phyloP scores from a whole-genome alignment of 2,329 filamentous ascomycete genomes.

The Cercospora zeae-maydis region DNA sequence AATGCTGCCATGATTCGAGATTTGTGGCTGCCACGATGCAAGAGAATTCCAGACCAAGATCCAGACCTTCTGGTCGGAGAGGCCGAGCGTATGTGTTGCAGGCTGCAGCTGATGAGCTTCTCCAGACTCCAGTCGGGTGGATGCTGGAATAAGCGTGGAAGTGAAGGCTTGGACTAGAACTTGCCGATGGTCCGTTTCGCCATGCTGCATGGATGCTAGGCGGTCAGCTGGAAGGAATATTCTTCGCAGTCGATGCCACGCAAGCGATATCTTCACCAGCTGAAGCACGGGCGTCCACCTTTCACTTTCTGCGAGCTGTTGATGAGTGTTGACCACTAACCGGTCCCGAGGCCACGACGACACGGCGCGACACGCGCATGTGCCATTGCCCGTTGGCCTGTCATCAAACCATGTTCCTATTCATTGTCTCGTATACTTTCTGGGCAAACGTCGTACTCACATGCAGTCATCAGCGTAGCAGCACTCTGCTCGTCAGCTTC shows the following conservation, averaged over 20 bases:
- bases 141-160: not conserved
- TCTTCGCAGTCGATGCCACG: not conserved
- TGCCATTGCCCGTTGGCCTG: not conserved
- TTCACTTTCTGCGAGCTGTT: not conserved
- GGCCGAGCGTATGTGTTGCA: not conserved
- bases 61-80: not conserved
- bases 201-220: not conserved
- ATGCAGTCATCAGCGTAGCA: not conserved
- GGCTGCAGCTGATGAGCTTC: no score
- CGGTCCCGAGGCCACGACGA: not conserved
- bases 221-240: not conserved
- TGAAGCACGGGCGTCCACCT: not conserved
- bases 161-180: not conserved
- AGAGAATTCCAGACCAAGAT: not conserved
- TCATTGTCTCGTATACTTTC: not conserved
- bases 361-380: not conserved
- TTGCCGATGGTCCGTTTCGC: not conserved
- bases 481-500: not conserved
- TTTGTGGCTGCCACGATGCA: not conserved
- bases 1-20: not conserved
- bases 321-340: not conserved
- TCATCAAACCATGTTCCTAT: not conserved
- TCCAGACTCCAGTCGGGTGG: not conserved
- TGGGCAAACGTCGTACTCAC: not conserved
- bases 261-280: not conserved